These are phyloP conservation scores for Gentiana dahurica DNA, from an alignment of 257 asterid genomes.

Conservation along the genomic window DNA sequence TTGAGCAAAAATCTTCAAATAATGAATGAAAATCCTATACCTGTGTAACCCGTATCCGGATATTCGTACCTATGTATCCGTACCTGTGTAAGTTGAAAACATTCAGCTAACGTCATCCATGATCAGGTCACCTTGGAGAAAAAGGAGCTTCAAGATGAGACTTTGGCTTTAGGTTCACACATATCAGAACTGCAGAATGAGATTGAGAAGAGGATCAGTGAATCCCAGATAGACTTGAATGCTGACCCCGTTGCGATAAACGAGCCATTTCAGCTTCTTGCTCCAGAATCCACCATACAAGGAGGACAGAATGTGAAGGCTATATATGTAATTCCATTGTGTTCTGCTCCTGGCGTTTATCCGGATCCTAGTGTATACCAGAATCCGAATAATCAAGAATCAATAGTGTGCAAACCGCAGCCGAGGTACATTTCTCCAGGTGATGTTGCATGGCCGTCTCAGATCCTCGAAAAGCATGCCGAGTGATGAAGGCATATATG, in stretches of 20 bases:
- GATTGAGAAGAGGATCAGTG: conserved; percentile 19
- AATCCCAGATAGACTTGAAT: conserved; percentile 36
- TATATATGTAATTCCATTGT: conserved; percentile 21
- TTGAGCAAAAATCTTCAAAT: no score
- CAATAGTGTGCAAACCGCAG: conserved; percentile 42
- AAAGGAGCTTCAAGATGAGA: conserved; percentile 47
- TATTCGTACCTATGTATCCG: no score
- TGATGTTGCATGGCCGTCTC: conserved; percentile 39
- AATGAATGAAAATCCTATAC: no score
- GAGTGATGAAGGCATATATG: conserved; percentile 5
- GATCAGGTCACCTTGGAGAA: conserved; percentile 41
- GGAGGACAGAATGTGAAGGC: conserved; percentile 23
- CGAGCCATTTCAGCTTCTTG: conserved; percentile 13
- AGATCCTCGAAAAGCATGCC: conserved; percentile 32
- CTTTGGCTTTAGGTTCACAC: conserved; percentile 27
- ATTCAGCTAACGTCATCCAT: not conserved
- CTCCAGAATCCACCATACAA: conserved; percentile 15
- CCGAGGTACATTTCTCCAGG: conserved; percentile 50
- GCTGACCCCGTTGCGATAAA: conserved; percentile 25
- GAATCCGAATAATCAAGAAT: conserved; percentile 8
- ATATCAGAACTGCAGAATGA: conserved; percentile 30
- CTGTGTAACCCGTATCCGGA: no score
- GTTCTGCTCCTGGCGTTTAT: conserved; percentile 18
- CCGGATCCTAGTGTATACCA: conserved; percentile 14
- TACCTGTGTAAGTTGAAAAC: no score